Evolutionary conservation across 805 yeast species (phyloP).

Genomic region (Kazachstania taianensis): DNA sequence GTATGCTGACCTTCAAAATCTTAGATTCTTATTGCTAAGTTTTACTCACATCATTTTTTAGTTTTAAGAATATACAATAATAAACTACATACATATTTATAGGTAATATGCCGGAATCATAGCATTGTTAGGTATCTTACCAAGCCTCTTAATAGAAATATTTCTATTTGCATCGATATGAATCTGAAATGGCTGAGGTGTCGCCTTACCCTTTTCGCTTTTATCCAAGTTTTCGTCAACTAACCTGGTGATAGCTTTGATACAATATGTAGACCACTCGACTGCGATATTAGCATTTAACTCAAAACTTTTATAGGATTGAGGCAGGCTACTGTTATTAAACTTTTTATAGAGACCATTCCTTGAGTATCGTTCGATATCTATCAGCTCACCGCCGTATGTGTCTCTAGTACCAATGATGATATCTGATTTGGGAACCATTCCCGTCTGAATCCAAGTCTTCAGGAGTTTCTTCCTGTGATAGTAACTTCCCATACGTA

Average conservation of each 20-base stretch:
- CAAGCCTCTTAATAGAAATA: constrained; percentile 8
- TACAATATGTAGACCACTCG: constrained; percentile 22
- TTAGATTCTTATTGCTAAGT: background rate
- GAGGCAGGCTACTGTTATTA: constrained; percentile 12
- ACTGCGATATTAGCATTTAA: constrained; percentile 15
- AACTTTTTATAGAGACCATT: constrained; percentile 13
- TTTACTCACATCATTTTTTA: no score
- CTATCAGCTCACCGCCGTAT: constrained; percentile 17
- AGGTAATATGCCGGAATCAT: background rate
- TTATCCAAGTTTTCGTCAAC: constrained; percentile 5
- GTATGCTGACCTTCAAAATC: background rate
- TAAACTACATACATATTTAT: background rate
- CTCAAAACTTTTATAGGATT: constrained; percentile 11
- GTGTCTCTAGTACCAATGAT: constrained; percentile 24
- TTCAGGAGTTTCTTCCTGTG: constrained; percentile 26
- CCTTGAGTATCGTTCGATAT: constrained; percentile 17
- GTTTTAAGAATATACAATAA: no score
- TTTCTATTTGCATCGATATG: constrained; percentile 9
- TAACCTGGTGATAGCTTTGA: constrained; percentile 11
- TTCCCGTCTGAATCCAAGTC: constrained; percentile 27
- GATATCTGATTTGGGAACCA: constrained; percentile 22
- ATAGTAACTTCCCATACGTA: constrained; percentile 13
- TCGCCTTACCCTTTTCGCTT: background rate
- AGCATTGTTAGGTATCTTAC: constrained; percentile 10
- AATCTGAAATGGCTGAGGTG: constrained; percentile 14